phyloP scores from a whole-genome alignment of 225 moss, liverwort and hornwort genomes.

The Antitrichia curtipendula region DNA sequence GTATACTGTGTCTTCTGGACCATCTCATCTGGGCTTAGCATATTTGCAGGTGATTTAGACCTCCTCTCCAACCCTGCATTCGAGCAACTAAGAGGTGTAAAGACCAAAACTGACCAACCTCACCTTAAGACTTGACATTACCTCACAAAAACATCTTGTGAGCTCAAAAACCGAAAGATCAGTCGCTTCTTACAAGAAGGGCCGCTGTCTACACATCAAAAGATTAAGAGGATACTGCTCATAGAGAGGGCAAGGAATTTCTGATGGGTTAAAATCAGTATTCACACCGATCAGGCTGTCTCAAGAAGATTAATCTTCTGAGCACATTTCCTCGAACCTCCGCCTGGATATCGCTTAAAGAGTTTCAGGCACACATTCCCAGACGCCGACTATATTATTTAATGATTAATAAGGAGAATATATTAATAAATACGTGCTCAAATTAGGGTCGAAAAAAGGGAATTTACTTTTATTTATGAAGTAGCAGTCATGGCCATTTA shows the following conservation, averaged over 20 bases:
- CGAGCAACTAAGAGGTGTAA: slow-evolving; percentile 38
- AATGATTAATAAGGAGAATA: not conserved
- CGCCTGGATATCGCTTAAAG: not conserved
- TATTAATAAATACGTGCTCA: slow-evolving; percentile 5
- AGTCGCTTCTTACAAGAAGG: not conserved
- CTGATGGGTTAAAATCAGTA: not conserved
- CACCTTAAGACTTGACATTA: not conserved
- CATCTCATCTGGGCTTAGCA: slow-evolving; percentile 39
- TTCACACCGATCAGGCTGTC: not conserved
- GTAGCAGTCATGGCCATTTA: slow-evolving; percentile 53
- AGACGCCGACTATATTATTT: not conserved
- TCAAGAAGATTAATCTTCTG: not conserved
- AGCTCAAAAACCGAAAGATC: not conserved
- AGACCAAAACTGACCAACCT: slow-evolving; percentile 9
- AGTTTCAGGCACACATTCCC: not conserved
- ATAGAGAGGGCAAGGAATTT: not conserved
- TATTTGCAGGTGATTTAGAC: slow-evolving; percentile 19
- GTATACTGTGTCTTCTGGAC: slow-evolving; percentile 18
- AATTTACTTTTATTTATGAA: slow-evolving; percentile 46
- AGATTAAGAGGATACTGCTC: not conserved
- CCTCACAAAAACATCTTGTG: not conserved
- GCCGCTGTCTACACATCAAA: not conserved
- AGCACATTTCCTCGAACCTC: not conserved
- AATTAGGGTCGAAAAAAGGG: slow-evolving; percentile 6
- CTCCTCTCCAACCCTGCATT: slow-evolving; percentile 52